Evolutionary conservation across 371 early-diverging fungal genomes (phyloP), one percentile per base, ranked within the genome.

Genomic region (Mycotypha africana): DNA sequence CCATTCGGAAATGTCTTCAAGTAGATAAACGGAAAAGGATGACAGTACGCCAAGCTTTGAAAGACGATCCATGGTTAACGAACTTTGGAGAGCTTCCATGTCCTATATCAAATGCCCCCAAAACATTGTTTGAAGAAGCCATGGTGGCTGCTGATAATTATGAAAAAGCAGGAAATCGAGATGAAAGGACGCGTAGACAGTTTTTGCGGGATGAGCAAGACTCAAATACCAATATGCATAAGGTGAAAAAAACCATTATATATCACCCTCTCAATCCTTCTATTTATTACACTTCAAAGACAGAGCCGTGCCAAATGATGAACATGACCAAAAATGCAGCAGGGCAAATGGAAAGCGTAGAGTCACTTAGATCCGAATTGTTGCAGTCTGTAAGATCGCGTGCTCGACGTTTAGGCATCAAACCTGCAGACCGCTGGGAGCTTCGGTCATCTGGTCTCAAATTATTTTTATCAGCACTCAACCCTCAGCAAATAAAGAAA

Each of bases 1-100:
- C 76, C 4, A 74, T 81, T 35, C 53, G 63, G 32, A 81, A 78
- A 58, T 76, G 77, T 15, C 47, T 81, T 14, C 56, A 70, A n/a
- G 58, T 70, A 1, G 77, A 79, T 38, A 51, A 79, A 20, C 42
- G 67, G 33, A 61, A 67, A 28, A 56, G 82, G 26, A 61, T 67
- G 47, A 74, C 63, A 15, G 46, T 81, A 6, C 43, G 65, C 8
- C 60, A 62, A 37, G 67, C 68, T 11, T 54, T 81, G 3, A 69
- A 71, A 19, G 66, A 62, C 7, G 82, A 81, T 47, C 65, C 67
- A 2, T 81, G 82, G 82, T 42, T 81, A 12, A 75, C 63, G 8
- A 47, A 68, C 24, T 40, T 52, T 30, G 61, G 65, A 0, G 25
- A 47, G 37, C 23, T 70, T 4, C 40, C 48, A 1, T 67, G 67